Evolutionary conservation across 1,284 basidiomycete species (phyloP), one percentile per base, ranked within the genome.

Genomic region (Violaceomyces palustris): DNA sequence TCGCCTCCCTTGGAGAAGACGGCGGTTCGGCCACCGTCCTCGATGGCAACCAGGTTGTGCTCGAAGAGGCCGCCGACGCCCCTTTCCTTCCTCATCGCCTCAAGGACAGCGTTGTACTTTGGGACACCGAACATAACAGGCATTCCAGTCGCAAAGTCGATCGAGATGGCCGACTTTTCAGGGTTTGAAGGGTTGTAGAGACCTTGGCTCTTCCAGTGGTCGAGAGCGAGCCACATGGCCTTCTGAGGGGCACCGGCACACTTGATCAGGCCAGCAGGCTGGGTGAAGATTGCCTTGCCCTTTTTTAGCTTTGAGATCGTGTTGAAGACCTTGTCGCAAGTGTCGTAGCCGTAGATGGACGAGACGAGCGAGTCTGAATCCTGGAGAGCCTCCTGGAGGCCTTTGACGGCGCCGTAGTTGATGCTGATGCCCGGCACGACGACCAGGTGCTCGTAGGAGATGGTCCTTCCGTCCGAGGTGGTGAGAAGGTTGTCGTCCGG

Each of bases 241-340:
- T 75, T 76, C 46, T 75, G 78, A 53, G 76, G 76, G 19, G 76
- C 90, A 74, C 93, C 93, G 42, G 91, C 87, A 73, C 92, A 97
- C 76, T 97, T 97, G 74, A 97, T 82, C 19, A 89, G 78, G 18
- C 92, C 90, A n/a, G 85, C 83, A 23, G 92, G 93, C 74, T 97
- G 93, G 0, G 93, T 97, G 77, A 98, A 97, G 66, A 98, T 81
- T 2, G 92, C 91, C 42, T 84, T 82, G 15, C 89, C 91, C 4
- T 79, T 77, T 39, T 84, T 81, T 54, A 92, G 79, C 8, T 79
- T 88, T 0, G 84, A 33, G 32, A 70, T 61, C 30, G 52, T 54
- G 42, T 51, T 46, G 29, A 59, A 69, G 6, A 69, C 57, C 44
- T 67, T 57, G 45, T 59, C 55, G 38, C 60, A 61, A 3, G 64